Conservation (phyloP, 495 filamentous ascomycete species). For the Penicillium parvum region DNA sequence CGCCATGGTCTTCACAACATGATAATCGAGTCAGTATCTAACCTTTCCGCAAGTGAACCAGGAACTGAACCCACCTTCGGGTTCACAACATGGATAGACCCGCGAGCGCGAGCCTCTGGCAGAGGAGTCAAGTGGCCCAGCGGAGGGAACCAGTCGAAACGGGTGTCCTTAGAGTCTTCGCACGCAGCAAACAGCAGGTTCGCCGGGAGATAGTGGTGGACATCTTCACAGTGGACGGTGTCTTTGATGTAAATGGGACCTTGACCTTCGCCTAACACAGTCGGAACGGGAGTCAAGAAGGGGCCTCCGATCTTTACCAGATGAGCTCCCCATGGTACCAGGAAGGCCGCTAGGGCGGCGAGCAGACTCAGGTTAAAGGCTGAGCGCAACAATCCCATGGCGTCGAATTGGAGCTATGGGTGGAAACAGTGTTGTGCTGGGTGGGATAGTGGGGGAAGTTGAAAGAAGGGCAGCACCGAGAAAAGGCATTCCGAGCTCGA, state of each 20-base stretch:
- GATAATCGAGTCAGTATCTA: conserved; percentile 8
- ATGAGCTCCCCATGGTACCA: conserved; percentile 30
- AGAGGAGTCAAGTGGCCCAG: conserved; percentile 36
- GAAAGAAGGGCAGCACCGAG: too few species aligned
- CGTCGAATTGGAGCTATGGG: background rate
- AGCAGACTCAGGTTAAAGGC: conserved; percentile 29
- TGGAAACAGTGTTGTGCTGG: background rate
- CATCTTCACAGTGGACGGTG: conserved; percentile 55
- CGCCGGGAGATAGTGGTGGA: conserved; percentile 51
- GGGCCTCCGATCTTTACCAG: conserved; percentile 28
- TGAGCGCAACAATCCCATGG: conserved; percentile 23
- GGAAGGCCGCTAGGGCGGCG: conserved; percentile 27
- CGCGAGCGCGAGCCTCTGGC: conserved; percentile 33
- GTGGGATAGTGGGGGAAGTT: background rate
- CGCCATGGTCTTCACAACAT: conserved; percentile 41
- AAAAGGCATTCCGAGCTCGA: too few species aligned
- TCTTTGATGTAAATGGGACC: conserved; percentile 43
- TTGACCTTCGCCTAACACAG: conserved; percentile 30
- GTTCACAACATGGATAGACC: conserved; percentile 53
- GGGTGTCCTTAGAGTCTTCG: conserved; percentile 39
- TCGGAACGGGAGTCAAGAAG: conserved; percentile 21
- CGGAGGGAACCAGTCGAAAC: conserved; percentile 55
- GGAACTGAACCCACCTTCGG: conserved; percentile 34
- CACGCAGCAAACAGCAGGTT: conserved; percentile 55
- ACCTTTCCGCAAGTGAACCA: background rate